Conservation (phyloP, 768 basidiomycete species). For the Dendrothele bispora region DNA sequence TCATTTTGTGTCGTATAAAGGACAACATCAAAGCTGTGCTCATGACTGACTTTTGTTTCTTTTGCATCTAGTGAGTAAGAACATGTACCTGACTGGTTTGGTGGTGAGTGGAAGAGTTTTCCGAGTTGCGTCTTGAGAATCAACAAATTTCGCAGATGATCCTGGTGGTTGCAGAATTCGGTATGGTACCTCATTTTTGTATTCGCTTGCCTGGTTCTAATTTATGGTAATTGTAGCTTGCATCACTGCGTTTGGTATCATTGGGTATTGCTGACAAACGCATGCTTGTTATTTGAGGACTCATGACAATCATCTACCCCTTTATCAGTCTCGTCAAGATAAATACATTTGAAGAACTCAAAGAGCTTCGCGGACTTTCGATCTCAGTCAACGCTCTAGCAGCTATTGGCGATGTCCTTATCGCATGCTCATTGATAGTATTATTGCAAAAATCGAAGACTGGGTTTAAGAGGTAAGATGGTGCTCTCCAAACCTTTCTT, state of each 20-base stretch:
- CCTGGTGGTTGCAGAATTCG: slow-evolving; percentile 26
- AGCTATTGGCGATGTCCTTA: slow-evolving; percentile 46
- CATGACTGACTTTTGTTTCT: background rate
- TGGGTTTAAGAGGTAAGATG: slow-evolving; percentile 45
- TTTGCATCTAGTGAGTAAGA: slow-evolving; percentile 14
- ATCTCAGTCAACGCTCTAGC: slow-evolving; percentile 53
- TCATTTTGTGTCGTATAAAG: background rate
- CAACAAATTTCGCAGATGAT: slow-evolving; percentile 27
- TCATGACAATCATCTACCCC: background rate
- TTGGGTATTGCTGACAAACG: background rate
- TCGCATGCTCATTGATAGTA: slow-evolving; percentile 45
- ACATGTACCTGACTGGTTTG: slow-evolving; percentile 16
- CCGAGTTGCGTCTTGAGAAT: no score
- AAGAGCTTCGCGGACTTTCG: slow-evolving; percentile 34
- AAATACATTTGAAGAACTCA: slow-evolving; percentile 7
- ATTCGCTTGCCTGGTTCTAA: background rate
- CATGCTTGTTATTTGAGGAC: background rate
- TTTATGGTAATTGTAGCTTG: no score
- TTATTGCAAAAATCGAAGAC: slow-evolving; percentile 50
- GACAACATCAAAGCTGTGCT: no score
- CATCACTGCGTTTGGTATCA: slow-evolving; percentile 3
- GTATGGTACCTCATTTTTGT: slow-evolving; percentile 7
- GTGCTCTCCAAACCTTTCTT: background rate
- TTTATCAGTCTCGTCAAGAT: background rate
- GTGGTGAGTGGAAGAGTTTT: slow-evolving; percentile 17